Percentiles rank a stretch among this genome's conserved stretches.
Conservation (phyloP, 331 rosid species). For the Stylosanthes scabra region DNA sequence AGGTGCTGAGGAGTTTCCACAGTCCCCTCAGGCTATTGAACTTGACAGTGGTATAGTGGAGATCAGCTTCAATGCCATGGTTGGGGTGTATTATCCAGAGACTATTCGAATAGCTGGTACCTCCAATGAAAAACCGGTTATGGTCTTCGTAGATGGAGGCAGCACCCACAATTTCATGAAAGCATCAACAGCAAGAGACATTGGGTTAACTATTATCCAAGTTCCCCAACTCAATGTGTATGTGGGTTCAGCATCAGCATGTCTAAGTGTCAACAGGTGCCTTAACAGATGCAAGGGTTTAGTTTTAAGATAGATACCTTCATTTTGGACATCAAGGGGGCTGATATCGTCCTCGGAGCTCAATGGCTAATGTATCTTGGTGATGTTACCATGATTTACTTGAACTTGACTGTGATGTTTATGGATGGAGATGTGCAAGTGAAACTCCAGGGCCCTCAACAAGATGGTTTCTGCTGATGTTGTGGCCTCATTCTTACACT, state of each 20-base stretch:
- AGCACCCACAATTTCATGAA: neutral
- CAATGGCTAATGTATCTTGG: neutral
- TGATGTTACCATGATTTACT: too few relatives aligned
- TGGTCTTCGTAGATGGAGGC: neutral
- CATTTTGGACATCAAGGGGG: neutral
- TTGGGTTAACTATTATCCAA: neutral
- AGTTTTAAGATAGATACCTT: neutral
- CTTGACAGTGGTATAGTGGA: too few relatives aligned
- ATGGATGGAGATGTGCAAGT: too few relatives aligned
- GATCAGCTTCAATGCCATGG: neutral
- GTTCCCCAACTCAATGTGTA: neutral
- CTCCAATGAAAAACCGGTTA: neutral
- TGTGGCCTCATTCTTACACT: too few relatives aligned
- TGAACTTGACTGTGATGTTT: too few relatives aligned
- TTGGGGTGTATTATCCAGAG: neutral
- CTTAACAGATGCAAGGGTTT: neutral
- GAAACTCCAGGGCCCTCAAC: too few relatives aligned
- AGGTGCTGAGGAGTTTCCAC: too few relatives aligned
- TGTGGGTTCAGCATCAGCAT: neutral
- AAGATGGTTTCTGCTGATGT: too few relatives aligned
- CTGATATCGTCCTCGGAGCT: neutral
- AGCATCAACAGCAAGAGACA: neutral
- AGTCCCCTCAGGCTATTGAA: too few relatives aligned
- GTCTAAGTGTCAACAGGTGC: neutral
- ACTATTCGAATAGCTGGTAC: neutral